phyloP scores from a whole-genome alignment of 331 rosid species.

The Prunus yedoensis region DNA sequence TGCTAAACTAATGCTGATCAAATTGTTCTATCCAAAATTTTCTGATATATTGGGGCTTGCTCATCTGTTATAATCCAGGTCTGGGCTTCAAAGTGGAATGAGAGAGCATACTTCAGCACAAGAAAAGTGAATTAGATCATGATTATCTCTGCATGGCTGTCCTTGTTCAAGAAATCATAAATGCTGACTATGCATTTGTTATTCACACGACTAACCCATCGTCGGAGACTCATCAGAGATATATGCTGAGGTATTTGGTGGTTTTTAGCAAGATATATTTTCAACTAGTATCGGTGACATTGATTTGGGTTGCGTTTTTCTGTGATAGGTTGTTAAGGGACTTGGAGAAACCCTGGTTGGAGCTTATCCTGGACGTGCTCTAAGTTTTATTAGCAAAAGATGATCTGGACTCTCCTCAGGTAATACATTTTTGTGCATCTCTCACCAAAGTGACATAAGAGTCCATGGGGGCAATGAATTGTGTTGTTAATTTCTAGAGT shows the following conservation, averaged over 20 bases:
- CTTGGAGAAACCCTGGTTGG: slow-evolving; percentile 98
- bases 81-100: slow-evolving; percentile 99
- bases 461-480: not conserved
- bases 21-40: not conserved
- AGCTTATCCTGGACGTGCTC: slow-evolving; percentile 98
- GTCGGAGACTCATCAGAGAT: slow-evolving; percentile 93
- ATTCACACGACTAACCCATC: slow-evolving; percentile 97
- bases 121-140: slow-evolving; percentile 86
- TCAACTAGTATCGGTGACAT: slow-evolving; percentile 15
- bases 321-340: slow-evolving; percentile 85
- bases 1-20: not conserved
- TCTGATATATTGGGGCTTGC: slow-evolving; percentile 16
- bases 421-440: slow-evolving; percentile 28
- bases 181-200: slow-evolving; percentile 97
- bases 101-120: slow-evolving; percentile 95
- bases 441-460: not conserved
- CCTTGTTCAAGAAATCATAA: slow-evolving; percentile 93
- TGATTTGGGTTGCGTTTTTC: slow-evolving; percentile 12
- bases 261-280: not conserved
- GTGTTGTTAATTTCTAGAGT: not conserved
- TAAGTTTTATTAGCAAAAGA: slow-evolving; percentile 87
- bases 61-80: slow-evolving; percentile 56
- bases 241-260: slow-evolving; percentile 81
- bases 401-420: slow-evolving; percentile 83
- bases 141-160: slow-evolving; percentile 98